Evolutionary conservation across 257 asterid genomes (phyloP), one percentile per base, ranked within the genome.

Genomic region (Solanum appendiculatum): DNA sequence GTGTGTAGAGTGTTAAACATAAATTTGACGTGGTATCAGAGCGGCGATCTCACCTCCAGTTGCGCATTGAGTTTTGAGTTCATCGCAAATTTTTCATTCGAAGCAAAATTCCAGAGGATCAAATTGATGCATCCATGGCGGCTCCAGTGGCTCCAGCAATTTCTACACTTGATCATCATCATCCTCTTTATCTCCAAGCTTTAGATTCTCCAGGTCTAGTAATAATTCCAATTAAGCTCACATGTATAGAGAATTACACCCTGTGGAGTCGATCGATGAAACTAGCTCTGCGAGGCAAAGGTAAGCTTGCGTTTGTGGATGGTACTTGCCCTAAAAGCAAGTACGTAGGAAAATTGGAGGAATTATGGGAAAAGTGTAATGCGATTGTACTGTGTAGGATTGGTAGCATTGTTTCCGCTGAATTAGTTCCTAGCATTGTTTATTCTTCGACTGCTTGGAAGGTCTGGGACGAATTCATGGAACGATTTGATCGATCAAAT

Each of bases 351-450:
- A 9, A 51, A 51, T 23, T 51, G 16, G 23, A 51, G 16, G 3
- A 51, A 18, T 16, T 16, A 51, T 51, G 9, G 23, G 60, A 6
- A 3, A 51, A 51, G 7, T 51, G 60, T 51, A 16, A 51, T 1
- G 3, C 60, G 16, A 16, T 16, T 51, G 23, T 51, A 23, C 6
- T 51, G 21, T 51, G 9, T 16, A 5, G 58, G 58, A 51, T 51
- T 1, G 1, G 0, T 3, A 51, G 1, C 16, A 51, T 3, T 51
- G 9, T 16, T 51, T 16, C 23, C 0, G 1, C 3, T 51, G 1
- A 51, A 15, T 51, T 51, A 23, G 16, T 51, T 6, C 9, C 23
- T 15, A 51, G 58, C 9, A 51, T 51, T 15, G 58, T 51, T 51
- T 51, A 51, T 51, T 9, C 9, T 51, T 51, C 23, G 16, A 51